Evolutionary conservation across 1,284 basidiomycete genomes (phyloP).

Genomic region (Apiotrichum montevideense): DNA sequence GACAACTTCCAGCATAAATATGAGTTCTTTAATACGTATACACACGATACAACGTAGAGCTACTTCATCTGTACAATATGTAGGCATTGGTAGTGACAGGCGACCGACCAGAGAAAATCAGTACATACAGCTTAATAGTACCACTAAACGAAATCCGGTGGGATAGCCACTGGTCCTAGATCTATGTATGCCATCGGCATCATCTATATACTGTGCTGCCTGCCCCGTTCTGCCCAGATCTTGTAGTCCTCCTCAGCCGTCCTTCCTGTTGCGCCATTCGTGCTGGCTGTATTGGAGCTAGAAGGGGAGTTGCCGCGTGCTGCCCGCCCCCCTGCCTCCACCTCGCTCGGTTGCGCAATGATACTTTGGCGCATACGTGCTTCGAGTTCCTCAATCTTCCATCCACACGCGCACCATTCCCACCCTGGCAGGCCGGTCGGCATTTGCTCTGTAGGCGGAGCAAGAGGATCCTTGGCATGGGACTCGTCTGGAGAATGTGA

Average conservation of each 20-base stretch:
- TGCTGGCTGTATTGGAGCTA: no score
- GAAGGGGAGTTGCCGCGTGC: not conserved
- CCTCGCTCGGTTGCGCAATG: not conserved
- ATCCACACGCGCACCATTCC: conserved; percentile 29
- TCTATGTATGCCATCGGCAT: no score
- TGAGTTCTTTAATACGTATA: no score
- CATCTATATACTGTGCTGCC: not conserved
- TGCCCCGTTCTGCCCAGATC: not conserved
- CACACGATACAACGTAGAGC: no score
- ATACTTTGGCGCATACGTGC: conserved; percentile 17
- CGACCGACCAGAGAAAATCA: no score
- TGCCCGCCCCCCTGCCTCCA: not conserved
- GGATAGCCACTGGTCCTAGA: no score
- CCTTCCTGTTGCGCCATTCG: not conserved
- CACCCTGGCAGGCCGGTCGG: conserved; percentile 3
- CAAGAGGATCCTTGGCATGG: conserved; percentile 1
- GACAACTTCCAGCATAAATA: no score
- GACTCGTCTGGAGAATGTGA: conserved; percentile 4
- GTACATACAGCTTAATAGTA: no score
- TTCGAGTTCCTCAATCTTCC: conserved; percentile 27
- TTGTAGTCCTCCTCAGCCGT: not conserved
- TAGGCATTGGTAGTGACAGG: no score
- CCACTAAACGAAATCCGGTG: no score
- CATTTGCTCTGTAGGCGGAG: not conserved
- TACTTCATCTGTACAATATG: no score